These are phyloP conservation scores for sorghum (Sorghum bicolor) DNA, from an alignment of 176 grass and related monocot genomes.

Conservation along the genomic window Sorghum_bicolor_NCBIv3 NC_012872.2:1037001-1037500, in stretches of 20 bases:
- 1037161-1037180: neutral
- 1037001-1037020: neutral
- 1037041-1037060: neutral
- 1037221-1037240: neutral
- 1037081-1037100: neutral
- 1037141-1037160: neutral
- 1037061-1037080: neutral
- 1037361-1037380: neutral
- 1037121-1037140: neutral
- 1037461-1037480: neutral
- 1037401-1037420: neutral
- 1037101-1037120: neutral
- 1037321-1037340: neutral
- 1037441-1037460: neutral
- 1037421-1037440: neutral
- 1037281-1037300: neutral
- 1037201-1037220: neutral
- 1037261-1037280: neutral
- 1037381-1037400: neutral
- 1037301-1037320: neutral
- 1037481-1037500: conserved; percentile 1
- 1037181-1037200: neutral
- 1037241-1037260: neutral
- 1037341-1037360: neutral
- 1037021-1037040: neutral